Conservation (phyloP, 805 yeast species). For the Ogataea henricii region DNA sequence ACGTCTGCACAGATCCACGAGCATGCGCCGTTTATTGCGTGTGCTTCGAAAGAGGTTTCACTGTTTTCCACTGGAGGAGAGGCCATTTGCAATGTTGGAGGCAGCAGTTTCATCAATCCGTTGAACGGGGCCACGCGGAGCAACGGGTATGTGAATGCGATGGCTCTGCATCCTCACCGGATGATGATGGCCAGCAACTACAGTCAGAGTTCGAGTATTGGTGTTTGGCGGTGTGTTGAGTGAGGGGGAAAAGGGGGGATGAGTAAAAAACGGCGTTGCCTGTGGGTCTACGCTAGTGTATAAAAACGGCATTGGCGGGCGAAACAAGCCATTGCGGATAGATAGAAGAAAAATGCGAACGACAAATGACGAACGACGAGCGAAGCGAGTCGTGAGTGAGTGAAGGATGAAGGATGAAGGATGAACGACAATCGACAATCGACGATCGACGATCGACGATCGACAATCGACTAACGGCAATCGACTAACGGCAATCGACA, state of each 20-base stretch:
- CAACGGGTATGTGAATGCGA: slow-evolving; percentile 58
- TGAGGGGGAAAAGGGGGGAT: too few species aligned
- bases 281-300: too few species aligned
- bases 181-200: slow-evolving; percentile 90
- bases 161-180: slow-evolving; percentile 88
- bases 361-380: too few species aligned
- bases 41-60: slow-evolving; percentile 79
- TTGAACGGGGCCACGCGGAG: slow-evolving; percentile 47
- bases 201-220: slow-evolving; percentile 72
- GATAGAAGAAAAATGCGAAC: too few species aligned
- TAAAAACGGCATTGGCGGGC: too few species aligned
- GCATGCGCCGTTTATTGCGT: slow-evolving; percentile 92
- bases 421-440: too few species aligned
- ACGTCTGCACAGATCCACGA: slow-evolving; percentile 85
- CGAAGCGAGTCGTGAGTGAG: too few species aligned
- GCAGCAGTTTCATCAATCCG: slow-evolving; percentile 40
- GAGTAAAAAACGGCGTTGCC: neutral
- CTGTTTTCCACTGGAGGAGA: slow-evolving; percentile 89
- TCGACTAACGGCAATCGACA: too few species aligned
- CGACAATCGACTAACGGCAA: too few species aligned
- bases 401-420: too few species aligned
- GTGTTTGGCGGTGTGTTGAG: slow-evolving; percentile 59
- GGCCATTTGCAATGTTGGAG: slow-evolving; percentile 55
- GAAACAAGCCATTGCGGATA: too few species aligned
- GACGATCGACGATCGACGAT: too few species aligned